phyloP scores from a whole-genome alignment of 2,329 filamentous ascomycete genomes.

The Paecilomyces formosus region DNA sequence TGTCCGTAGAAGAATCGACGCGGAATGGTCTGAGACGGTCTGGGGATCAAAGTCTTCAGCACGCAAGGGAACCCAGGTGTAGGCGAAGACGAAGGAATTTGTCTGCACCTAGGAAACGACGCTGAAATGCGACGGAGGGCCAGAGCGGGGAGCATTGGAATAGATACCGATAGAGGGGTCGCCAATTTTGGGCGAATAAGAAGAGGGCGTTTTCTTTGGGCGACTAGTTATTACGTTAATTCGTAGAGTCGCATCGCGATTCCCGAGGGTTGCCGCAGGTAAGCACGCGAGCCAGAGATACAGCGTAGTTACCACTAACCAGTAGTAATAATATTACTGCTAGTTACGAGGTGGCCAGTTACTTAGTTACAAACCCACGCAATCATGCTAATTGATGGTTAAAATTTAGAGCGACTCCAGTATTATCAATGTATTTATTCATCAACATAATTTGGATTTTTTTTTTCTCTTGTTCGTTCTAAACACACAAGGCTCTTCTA shows the following conservation, averaged over 20 bases:
- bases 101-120: not conserved
- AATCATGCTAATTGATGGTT: not conserved
- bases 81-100: not conserved
- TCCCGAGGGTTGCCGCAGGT: not conserved
- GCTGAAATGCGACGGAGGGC: constrained; percentile 9
- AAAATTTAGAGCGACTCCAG: not conserved
- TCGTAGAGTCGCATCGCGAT: not conserved
- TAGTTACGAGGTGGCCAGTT: no score
- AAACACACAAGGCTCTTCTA: not conserved
- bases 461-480: not conserved
- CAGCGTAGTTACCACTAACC: not conserved
- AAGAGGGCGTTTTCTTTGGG: not conserved
- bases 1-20: constrained; percentile 37
- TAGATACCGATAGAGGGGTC: not conserved
- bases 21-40: not conserved
- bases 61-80: not conserved
- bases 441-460: not conserved
- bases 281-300: not conserved
- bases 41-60: not conserved
- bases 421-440: not conserved
- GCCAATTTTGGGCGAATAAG: not conserved
- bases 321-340: no score
- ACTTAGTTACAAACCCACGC: not conserved
- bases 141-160: constrained; percentile 12
- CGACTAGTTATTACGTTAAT: not conserved